phyloP scores from a whole-genome alignment of 257 asterid species.

The Petrea volubilis region DNA sequence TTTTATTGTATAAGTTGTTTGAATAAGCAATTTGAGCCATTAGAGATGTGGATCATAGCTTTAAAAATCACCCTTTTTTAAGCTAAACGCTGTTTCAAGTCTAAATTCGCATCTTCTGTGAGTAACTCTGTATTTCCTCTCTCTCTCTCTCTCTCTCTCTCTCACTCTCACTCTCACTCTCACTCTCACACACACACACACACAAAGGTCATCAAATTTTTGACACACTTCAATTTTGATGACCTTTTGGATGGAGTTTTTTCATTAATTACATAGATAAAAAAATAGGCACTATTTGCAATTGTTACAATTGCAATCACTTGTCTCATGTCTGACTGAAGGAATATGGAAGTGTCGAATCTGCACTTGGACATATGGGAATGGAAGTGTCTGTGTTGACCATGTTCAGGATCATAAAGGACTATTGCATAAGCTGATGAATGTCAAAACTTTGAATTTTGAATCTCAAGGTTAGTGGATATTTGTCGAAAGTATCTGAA shows the following conservation, averaged over 20 bases:
- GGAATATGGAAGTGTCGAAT: constrained; percentile 92
- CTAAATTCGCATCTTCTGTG: no score
- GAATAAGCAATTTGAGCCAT: constrained; percentile 5
- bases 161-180: no score
- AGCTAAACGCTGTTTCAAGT: no score
- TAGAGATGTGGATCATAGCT: background rate
- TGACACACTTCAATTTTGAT: background rate
- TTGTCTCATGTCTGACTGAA: constrained; percentile 54
- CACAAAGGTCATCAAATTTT: no score
- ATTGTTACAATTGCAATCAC: constrained; percentile 38
- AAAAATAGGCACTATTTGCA: constrained; percentile 35
- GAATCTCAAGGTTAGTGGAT: constrained; percentile 68
- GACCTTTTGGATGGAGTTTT: constrained; percentile 17
- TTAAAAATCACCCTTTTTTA: background rate
- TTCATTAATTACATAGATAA: background rate
- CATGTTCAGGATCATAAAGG: constrained; percentile 58
- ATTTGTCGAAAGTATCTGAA: constrained; percentile 21
- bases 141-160: no score
- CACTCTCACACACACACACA: no score
- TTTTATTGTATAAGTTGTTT: constrained; percentile 16
- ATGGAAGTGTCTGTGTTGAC: constrained; percentile 56
- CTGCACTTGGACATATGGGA: constrained; percentile 79
- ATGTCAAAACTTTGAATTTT: constrained; percentile 52
- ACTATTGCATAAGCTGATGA: constrained; percentile 64
- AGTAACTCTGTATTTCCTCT: background rate